Percentiles rank a stretch among this genome's conserved stretches.
Evolutionary conservation across 331 rosid genomes (phyloP).

Genomic region (Malus hybrid): DNA sequence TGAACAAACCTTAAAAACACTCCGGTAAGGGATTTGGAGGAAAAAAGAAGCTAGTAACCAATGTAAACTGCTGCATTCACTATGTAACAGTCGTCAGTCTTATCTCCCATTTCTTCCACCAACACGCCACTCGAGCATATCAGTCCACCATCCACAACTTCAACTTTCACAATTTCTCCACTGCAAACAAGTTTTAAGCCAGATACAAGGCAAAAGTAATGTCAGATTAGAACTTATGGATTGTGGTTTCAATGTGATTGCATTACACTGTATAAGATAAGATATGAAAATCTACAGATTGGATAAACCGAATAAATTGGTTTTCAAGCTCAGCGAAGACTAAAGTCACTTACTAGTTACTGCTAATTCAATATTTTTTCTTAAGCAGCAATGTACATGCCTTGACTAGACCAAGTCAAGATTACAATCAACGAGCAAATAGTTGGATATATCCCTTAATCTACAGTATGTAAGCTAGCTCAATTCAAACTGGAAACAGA

Average conservation of each 20-base stretch:
- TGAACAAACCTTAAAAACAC: background rate
- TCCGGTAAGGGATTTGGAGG: background rate
- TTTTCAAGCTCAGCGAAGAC: background rate
- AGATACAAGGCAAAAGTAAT: background rate
- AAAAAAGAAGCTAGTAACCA: slow-evolving; percentile 53
- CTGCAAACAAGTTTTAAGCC: slow-evolving; percentile 33
- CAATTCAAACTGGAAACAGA: background rate
- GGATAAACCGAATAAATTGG: background rate
- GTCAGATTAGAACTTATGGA: background rate
- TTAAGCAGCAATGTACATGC: background rate
- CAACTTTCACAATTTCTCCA: slow-evolving; percentile 73
- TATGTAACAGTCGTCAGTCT: slow-evolving; percentile 85
- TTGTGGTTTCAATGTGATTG: background rate
- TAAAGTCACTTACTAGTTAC: background rate
- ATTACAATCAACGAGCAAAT: background rate
- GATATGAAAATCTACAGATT: background rate
- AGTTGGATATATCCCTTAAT: background rate
- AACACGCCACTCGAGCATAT: slow-evolving; percentile 77
- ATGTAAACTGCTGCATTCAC: slow-evolving; percentile 97
- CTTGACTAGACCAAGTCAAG: background rate
- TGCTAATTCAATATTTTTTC: background rate
- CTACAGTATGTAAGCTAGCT: background rate
- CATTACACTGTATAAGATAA: background rate
- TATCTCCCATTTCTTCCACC: slow-evolving; percentile 96
- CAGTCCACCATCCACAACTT: slow-evolving; percentile 90